Conservation (phyloP, 306 rosid species). For the cucumber (Cucumis sativus) region Cucumber_9930_V3 NC_026655.2:10322001-10322500, state of each 20-base stretch:
- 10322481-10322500: not conserved
- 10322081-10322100: constrained; percentile 63
- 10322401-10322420: not conserved
- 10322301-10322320: not conserved
- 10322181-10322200: constrained; percentile 92
- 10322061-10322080: constrained; percentile 26
- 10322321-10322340: not conserved
- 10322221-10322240: constrained; percentile 22
- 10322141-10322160: constrained; percentile 25
- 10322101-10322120: not conserved
- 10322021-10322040: not conserved
- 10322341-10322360: not conserved
- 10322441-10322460: not conserved
- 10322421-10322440: not conserved
- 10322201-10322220: constrained; percentile 8
- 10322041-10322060: not conserved
- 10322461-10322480: not conserved
- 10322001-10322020: not conserved
- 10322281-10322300: constrained; percentile 6
- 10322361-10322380: not conserved
- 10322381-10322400: not conserved
- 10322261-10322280: constrained; percentile 24
- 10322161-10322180: constrained; percentile 41
- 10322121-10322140: not conserved
- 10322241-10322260: constrained; percentile 91